Base-by-base conservation (phyloP, 1,284 basidiomycete species). In the Cerioporus squamosus region DNA sequence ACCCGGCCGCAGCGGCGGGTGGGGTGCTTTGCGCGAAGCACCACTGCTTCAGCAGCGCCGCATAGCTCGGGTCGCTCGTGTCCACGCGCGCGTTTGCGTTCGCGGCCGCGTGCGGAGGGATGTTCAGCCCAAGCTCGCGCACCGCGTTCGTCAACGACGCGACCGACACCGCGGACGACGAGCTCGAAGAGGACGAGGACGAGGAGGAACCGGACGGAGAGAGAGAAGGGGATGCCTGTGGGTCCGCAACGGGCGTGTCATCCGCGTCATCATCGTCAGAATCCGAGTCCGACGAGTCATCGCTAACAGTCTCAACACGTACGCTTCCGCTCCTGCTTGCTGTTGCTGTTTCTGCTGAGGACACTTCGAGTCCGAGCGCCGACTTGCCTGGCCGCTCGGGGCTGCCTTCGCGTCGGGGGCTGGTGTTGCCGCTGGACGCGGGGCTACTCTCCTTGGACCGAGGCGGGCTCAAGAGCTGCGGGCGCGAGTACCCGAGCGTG, bases 21-120 rank as follows among this genome's bases (percentile, higher is more conserved):
- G 70, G 68, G 33, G 68, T 48, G 49, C 67, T 69, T 62, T 82
- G 79, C 22, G 85, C 85, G 69, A 90, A 90, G 70, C 88, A 90
- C 88, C 88, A 90, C 69, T 87, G 82, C 55, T 77, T 68, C 53
- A 90, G 80, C 59, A 90, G 81, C 36, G 85, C 83, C 55, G 87
- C 80, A 62, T 88, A 89, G 29, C 83, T 74, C 38, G 77, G 70
- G 52, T 78, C 74, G 47, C 54, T 62, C 53, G 64, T 66, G 54
- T 63, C 62, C 24, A 65, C 61, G 42, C 61, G 60, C 57, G 57
- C 57, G 53, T 57, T 60, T 40, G 54, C 57, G 47, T 38, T 47
- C 42, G 53, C 44, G 39, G 57, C 44, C 42, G 39, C 45, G 44
- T 36, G 42, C 8, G 55, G 53, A 1, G 50, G 31, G 17, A 43